phyloP scores from a whole-genome alignment of 306 rosid genomes.

The Vigna nakashimae region DNA sequence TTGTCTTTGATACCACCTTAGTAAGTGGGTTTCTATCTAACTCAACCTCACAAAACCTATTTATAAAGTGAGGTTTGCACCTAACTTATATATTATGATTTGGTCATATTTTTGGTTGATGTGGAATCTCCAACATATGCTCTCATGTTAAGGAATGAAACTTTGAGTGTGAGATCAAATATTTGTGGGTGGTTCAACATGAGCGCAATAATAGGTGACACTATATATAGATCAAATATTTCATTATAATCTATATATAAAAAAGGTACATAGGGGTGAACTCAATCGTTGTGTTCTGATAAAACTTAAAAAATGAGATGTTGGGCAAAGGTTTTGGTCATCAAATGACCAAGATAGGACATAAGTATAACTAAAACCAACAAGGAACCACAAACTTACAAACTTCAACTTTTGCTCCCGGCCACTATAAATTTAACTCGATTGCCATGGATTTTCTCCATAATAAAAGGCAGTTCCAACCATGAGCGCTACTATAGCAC shows the following conservation, averaged over 20 bases:
- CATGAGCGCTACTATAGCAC: slow-evolving; percentile 91
- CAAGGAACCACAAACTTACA: slow-evolving; percentile 29
- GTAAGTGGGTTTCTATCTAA: too few species aligned
- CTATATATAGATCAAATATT: too few species aligned
- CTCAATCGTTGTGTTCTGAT: slow-evolving; percentile 10
- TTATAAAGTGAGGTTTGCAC: too few species aligned
- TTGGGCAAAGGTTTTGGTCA: slow-evolving; percentile 33
- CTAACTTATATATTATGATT: too few species aligned
- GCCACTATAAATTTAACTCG: slow-evolving; percentile 40
- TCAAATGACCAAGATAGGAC: slow-evolving; percentile 35
- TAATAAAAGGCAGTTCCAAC: slow-evolving; percentile 88
- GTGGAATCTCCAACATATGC: too few species aligned
- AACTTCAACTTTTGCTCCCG: not conserved
- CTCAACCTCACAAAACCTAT: too few species aligned
- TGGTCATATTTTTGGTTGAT: too few species aligned
- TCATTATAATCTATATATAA: slow-evolving; percentile 24
- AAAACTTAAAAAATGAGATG: not conserved
- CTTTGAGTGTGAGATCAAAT: too few species aligned
- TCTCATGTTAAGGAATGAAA: too few species aligned
- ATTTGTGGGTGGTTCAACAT: too few species aligned
- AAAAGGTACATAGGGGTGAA: slow-evolving; percentile 14
- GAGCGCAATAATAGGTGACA: too few species aligned
- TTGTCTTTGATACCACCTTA: too few species aligned
- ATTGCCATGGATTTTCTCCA: slow-evolving; percentile 82
- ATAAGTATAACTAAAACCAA: not conserved